Evolutionary conservation across 148 eudicot species (phyloP).

Genomic region (Chenopodium suecicum): DNA sequence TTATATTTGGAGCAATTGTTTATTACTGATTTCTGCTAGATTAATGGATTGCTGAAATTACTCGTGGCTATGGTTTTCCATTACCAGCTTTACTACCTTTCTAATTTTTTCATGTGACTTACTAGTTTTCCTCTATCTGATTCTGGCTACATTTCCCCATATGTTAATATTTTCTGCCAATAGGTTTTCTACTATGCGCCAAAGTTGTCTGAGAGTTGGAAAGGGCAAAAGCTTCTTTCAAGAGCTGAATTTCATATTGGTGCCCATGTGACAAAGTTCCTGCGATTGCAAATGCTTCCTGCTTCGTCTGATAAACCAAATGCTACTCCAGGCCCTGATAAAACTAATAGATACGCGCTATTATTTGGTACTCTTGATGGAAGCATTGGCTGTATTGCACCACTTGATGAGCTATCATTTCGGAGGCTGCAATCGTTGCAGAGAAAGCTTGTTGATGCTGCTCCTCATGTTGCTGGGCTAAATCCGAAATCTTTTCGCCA

Average conservation of each 20-base stretch:
- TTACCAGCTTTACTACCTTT: not conserved
- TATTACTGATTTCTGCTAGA: not conserved
- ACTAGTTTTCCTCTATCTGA: not conserved
- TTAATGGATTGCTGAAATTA: not conserved
- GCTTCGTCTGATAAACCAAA: slow-evolving; percentile 54
- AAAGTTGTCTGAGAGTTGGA: slow-evolving; percentile 93
- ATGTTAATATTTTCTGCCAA: slow-evolving; percentile 11
- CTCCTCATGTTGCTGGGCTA: slow-evolving; percentile 54
- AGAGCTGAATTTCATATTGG: slow-evolving; percentile 98
- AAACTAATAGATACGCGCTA: slow-evolving; percentile 86
- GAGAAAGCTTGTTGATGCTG: slow-evolving; percentile 85
- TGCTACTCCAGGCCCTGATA: slow-evolving; percentile 58
- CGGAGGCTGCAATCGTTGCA: slow-evolving; percentile 94
- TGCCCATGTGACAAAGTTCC: slow-evolving; percentile 83
- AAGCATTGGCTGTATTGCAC: slow-evolving; percentile 93
- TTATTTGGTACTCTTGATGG: slow-evolving; percentile 94
- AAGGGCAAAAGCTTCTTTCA: slow-evolving; percentile 95
- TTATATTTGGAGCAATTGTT: not conserved
- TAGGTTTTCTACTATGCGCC: slow-evolving; percentile 95
- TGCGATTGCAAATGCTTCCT: slow-evolving; percentile 90
- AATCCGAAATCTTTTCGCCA: slow-evolving; percentile 65
- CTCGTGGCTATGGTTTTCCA: not conserved
- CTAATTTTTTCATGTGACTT: not conserved
- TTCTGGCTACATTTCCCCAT: not conserved
- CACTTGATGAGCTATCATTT: slow-evolving; percentile 86